phyloP scores from a whole-genome alignment of 352 stramenopile genomes.

The Elongisporangium undulatum region DNA sequence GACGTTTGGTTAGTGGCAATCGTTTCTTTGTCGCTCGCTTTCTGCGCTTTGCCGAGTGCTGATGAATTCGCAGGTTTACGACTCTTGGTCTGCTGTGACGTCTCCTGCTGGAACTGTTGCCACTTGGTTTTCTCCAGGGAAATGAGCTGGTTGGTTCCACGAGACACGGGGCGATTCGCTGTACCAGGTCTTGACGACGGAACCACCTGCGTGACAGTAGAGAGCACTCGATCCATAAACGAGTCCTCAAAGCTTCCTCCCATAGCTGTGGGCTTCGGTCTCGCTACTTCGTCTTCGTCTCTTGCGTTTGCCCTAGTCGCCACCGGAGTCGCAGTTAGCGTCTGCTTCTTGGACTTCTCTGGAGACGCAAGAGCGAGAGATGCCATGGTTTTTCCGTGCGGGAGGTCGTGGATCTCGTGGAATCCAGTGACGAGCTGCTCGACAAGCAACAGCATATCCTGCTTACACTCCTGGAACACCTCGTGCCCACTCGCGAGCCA shows the following conservation, averaged over 20 bases:
- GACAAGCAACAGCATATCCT: constrained; percentile 78
- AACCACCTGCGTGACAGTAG: constrained; percentile 47
- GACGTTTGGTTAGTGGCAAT: neutral
- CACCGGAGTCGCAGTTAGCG: constrained; percentile 13
- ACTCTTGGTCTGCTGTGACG: constrained; percentile 13
- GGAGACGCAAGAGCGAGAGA: neutral
- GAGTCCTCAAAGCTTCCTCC: constrained; percentile 73
- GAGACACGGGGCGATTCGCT: constrained; percentile 4
- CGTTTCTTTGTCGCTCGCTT: neutral
- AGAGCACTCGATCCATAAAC: constrained; percentile 85
- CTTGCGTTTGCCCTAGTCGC: constrained; percentile 11
- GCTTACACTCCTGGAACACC: constrained; percentile 91
- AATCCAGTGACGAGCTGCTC: constrained; percentile 94
- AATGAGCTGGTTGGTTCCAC: constrained; percentile 21
- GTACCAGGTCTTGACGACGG: constrained; percentile 1
- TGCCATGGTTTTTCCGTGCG: constrained; percentile 14
- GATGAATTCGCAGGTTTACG: neutral
- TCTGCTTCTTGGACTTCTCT: constrained; percentile 12
- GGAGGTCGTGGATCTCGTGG: constrained; percentile 86
- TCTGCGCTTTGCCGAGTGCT: neutral
- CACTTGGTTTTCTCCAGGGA: constrained; percentile 32
- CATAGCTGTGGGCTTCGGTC: constrained; percentile 3
- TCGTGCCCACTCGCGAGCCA: constrained; percentile 93
- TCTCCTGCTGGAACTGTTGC: constrained; percentile 36
- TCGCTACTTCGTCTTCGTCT: constrained; percentile 12